Percentiles rank a stretch among this genome's conserved stretches.
These are phyloP conservation scores for Meripilus lineatus DNA, from an alignment of 1,284 basidiomycete genomes.

Conservation along the genomic window DNA sequence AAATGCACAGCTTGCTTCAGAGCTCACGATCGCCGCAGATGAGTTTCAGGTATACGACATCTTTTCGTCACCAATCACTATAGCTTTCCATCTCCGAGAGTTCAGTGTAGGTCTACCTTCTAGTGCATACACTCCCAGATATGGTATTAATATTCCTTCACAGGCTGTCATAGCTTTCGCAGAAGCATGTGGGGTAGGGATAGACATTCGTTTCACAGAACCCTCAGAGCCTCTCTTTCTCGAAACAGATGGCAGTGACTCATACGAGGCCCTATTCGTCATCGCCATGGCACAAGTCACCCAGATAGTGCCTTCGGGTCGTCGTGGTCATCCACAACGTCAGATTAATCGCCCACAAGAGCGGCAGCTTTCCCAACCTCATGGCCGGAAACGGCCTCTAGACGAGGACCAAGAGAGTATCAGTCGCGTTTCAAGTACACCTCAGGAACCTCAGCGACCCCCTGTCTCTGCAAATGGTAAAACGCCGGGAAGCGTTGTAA, in stretches of 20 bases:
- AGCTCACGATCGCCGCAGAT: constrained; percentile 65
- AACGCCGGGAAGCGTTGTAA: constrained; percentile 10
- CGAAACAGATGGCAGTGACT: constrained; percentile 56
- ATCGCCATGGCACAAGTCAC: constrained; percentile 34
- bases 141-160: constrained; percentile 1
- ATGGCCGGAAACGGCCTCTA: background rate
- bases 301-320: constrained; percentile 9
- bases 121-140: constrained; percentile 6
- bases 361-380: background rate
- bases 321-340: constrained; percentile 1
- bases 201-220: constrained; percentile 72
- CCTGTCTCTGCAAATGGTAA: too few species aligned
- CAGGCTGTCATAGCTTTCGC: constrained; percentile 76
- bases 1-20: constrained; percentile 69
- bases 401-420: background rate
- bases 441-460: background rate
- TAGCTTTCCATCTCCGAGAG: constrained; percentile 76
- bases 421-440: constrained; percentile 1
- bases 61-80: constrained; percentile 50
- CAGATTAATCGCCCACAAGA: constrained; percentile 6
- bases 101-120: constrained; percentile 54
- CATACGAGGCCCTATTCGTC: constrained; percentile 59
- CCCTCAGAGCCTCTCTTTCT: constrained; percentile 69
- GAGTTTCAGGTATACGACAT: constrained; percentile 76
- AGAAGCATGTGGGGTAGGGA: constrained; percentile 55